Evolutionary conservation across 805 yeast genomes (phyloP), one percentile per base, ranked within the genome.

Genomic region (Ogataea saltuana): DNA sequence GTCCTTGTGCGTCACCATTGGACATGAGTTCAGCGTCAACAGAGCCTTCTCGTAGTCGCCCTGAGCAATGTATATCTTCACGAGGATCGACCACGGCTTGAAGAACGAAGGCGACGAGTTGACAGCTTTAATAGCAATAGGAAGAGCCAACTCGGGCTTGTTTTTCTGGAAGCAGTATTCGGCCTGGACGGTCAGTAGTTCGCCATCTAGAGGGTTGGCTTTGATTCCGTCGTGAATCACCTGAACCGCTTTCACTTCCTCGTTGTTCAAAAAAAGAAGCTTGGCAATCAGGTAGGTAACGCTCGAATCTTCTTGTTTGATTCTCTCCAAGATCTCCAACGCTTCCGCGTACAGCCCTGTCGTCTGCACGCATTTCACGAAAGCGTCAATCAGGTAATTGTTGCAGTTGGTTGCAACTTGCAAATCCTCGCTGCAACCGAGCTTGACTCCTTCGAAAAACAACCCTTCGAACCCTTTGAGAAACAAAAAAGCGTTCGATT

Each of bases 301-400:
- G n/a, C 74, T 63, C 4, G 83, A 78, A 44, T 83, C 88, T 5
- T 55, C 56, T 30, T 59, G 59, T 45, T 71, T 67, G 42, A 88
- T 66, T 35, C 81, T 68, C 31, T 68, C 63, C 44, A 88, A 71
- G 21, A 83, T 71, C 46, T 74, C 80, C 25, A 85, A 59, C 0
- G 83, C 95, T 26, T 73, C 69, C 27, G 74, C 80, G 59, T 69
- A 88, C 51, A 71, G 62, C 34, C 84, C 85, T 0, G 95, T 84
- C 42, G 86, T 61, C 53, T 81, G 72, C 25, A 85, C 70, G 41
- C 78, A 76, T 53, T 72, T 75, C 50, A 86, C 60, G 50, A 88
- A 83, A 0, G 89, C 85, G 58, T 86, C 90, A 17, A 85, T 85
- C 44, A 88, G 70, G 60, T 82, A 81, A 63, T 88, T 88, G 44